Evolutionary conservation across 1,139 yeast species (phyloP).

Genomic region (Yamadazyma siamensis): DNA sequence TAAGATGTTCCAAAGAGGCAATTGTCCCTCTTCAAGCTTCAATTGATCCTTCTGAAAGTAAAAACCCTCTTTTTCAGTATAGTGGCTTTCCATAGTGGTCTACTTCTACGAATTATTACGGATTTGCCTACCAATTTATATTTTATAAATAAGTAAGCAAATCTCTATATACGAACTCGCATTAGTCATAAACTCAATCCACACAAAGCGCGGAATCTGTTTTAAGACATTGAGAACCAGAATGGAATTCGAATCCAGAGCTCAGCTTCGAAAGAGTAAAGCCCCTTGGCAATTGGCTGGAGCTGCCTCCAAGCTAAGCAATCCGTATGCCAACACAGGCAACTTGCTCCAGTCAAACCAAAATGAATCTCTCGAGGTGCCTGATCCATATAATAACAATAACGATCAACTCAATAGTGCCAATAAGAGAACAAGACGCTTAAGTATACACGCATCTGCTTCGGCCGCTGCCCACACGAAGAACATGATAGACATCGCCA

Average conservation of each 20-base stretch:
- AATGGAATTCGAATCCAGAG: conserved; percentile 31
- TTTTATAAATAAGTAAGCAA: too few relatives aligned
- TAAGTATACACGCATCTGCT: conserved; percentile 46
- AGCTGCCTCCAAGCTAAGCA: conserved; percentile 17
- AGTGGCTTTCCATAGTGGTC: too few relatives aligned
- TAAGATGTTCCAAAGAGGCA: conserved; percentile 26
- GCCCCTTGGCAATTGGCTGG: conserved; percentile 40
- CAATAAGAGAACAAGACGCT: conserved; percentile 32
- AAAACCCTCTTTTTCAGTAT: not conserved
- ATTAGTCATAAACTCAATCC: too few relatives aligned
- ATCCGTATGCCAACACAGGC: conserved; percentile 37
- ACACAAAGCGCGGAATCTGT: too few relatives aligned
- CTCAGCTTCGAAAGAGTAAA: conserved; percentile 38
- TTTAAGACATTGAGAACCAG: too few relatives aligned
- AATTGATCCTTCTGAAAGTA: not conserved
- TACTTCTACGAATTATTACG: too few relatives aligned
- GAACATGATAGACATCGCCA: conserved; percentile 26
- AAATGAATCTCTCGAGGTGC: conserved; percentile 7
- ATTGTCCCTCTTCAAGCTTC: not conserved
- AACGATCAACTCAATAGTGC: too few relatives aligned
- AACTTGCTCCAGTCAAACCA: conserved; percentile 11
- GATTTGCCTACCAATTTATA: too few relatives aligned
- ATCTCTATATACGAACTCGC: too few relatives aligned
- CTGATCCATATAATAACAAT: conserved; percentile 9
- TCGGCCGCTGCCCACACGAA: conserved; percentile 29